Base-by-base conservation (phyloP, 345 rosid species). In the Rhizophora apiculata region DNA sequence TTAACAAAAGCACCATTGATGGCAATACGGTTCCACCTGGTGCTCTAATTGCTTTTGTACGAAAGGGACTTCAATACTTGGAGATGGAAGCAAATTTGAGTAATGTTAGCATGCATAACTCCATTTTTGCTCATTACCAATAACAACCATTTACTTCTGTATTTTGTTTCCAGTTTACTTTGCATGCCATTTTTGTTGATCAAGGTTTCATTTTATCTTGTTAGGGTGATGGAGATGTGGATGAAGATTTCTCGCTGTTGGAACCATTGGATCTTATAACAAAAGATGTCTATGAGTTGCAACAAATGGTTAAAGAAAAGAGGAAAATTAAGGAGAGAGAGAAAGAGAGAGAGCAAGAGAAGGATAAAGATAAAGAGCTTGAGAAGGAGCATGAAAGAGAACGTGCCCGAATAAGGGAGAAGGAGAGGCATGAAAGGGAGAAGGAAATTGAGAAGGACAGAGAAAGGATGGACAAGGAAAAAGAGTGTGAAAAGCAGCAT, bases 21-120 rank as follows among this genome's bases (percentile, higher is more conserved):
- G 99, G 99, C 60, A 90, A 89, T 81, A 78, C 88, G 96, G 87
- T 92, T 76, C 98, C 99, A 13, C 96, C 96, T 67, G 92, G 91
- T 74, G 96, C 98, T 76, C 96, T 95, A 73, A 84, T 95, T 80
- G 86, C 86, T 11, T 86, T 88, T 71, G 92, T 95, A 66, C 99
- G 90, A 43, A 95, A 88, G 76, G 99, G 99, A 63, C 93, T 92
- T 52, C 99, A 95, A 67, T 95, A 88, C 76, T 68, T 95, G 91
- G 99, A 92, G 89, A 90, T 92, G 99, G 99, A 95, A 77, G 98
- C 98, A 55, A 92, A 95, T 75, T 70, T 90, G 85, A 86, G 75
- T 82, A 85, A 86, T 81, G 98, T 89, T 77, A 80, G 91, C 60
- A 78, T 79, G 62, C 73, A 46, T 78, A 31, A 70, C 60, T 24